Conservation (phyloP, 192 early-diverging fungal genomes). For the Gonapodya prolifera region DNA sequence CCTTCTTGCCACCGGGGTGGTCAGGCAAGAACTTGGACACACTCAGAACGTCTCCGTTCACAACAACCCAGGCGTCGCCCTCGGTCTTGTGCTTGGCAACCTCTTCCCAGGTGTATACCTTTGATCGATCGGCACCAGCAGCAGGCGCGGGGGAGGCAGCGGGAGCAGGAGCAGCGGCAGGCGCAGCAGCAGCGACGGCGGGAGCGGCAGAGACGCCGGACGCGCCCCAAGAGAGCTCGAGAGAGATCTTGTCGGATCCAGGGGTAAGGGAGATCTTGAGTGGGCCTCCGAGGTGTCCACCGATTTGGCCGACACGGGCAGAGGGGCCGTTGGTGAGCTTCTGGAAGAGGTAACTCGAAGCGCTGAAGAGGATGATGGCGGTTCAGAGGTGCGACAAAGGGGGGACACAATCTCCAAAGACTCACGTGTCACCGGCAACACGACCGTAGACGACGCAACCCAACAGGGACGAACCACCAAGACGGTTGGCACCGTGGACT, state of each 20-base stretch:
- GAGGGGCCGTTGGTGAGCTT: conserved; percentile 35
- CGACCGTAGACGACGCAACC: conserved; percentile 94
- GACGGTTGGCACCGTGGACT: conserved; percentile 92
- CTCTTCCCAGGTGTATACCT: conserved; percentile 52
- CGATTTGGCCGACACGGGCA: conserved; percentile 52
- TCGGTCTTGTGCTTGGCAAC: conserved; percentile 73
- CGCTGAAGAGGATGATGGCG: no score
- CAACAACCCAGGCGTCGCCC: conserved; percentile 76
- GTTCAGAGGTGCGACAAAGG: no score
- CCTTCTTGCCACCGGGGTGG: conserved; percentile 76
- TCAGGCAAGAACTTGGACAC: conserved; percentile 26
- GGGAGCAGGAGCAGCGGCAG: conserved; percentile 11
- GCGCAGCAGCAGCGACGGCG: neutral
- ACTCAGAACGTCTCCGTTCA: conserved; percentile 43
- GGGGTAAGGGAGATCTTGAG: conserved; percentile 47
- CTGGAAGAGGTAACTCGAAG: conserved; percentile 42
- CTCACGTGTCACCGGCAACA: conserved; percentile 58
- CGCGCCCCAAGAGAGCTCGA: conserved; percentile 39
- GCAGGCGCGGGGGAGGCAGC: conserved; percentile 13
- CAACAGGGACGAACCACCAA: conserved; percentile 84
- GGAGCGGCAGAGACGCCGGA: conserved; percentile 12
- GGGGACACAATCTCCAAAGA: no score
- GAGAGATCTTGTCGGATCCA: conserved; percentile 24
- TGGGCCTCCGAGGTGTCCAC: conserved; percentile 51
- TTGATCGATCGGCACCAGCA: conserved; percentile 13